Evolutionary conservation across 2,329 filamentous ascomycete genomes (phyloP), one percentile per base, ranked within the genome.

Genomic region (Fusarium sp.): DNA sequence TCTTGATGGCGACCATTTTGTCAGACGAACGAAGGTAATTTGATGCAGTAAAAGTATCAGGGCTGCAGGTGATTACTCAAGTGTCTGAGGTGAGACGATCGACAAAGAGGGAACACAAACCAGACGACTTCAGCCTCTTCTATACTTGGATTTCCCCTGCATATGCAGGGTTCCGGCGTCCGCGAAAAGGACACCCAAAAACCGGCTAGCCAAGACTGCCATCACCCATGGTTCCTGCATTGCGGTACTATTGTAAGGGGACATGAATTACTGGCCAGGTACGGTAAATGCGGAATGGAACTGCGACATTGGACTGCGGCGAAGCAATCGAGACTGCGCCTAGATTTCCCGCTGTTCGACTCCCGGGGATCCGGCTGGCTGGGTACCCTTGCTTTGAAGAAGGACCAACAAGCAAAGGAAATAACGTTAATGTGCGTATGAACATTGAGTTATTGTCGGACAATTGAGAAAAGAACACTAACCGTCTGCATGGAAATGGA

Each of bases 1-100:
- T 52, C 25, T 37, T 48, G 45, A 64, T 26, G 23, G 30, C 23
- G 21, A 64, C 65, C 65, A 67, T 64, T n/a, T 4, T 9, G 26
- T 30, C 7, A 12, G 34, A 28, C 28, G 28, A 28, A 28, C 28
- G 28, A 16, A 19, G 11, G 6, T 7, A 6, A 13, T 3, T 16
- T 28, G 42, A 37, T 48, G 37, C 49, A 57, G 44, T 8, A 26
- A 37, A 16, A 42, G 59, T 64, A 30, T 51, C 59, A 46, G 44
- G 39, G 13, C 31, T 46, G 59, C 44, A 58, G 4, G 1, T 41
- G 28, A 7, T 3, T 13, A 13, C 28, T 28, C 28, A 28, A 28
- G 12, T 45, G 61, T 51, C 44, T 41, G 31, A 34, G 26, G 11
- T 28, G 26, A 52, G 31, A 7, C 10, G 59, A 64, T 64, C 39